Evolutionary conservation across 164 flowering plant genomes (phyloP).

Genomic region (Nelumbo lutea): DNA sequence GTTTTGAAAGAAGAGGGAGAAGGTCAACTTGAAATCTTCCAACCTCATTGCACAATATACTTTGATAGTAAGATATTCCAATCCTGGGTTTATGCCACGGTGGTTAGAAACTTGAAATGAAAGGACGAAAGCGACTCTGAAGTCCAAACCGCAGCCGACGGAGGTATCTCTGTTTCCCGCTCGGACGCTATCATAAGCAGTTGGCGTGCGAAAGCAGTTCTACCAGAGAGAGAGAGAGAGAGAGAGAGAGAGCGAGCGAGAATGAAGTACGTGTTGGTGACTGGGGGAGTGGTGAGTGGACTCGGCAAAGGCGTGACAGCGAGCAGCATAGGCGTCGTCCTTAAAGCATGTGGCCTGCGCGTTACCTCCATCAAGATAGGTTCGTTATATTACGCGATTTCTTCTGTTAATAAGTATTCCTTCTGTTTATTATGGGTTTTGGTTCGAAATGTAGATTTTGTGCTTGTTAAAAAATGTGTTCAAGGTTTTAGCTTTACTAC

Average conservation of each 20-base stretch:
- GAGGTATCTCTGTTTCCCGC: constrained; percentile 21
- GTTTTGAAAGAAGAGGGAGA: too few relatives aligned
- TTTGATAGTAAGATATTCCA: too few relatives aligned
- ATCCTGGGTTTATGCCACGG: too few relatives aligned
- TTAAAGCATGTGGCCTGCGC: constrained; percentile 90
- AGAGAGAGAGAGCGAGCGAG: constrained; percentile 11
- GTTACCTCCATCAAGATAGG: constrained; percentile 97
- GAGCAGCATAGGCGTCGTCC: constrained; percentile 91
- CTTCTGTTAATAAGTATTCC: neutral
- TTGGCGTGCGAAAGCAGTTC: neutral
- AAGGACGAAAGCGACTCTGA: neutral
- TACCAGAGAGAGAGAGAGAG: constrained; percentile 4
- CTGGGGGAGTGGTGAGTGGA: constrained; percentile 97
- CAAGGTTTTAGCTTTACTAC: too few relatives aligned
- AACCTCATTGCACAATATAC: too few relatives aligned
- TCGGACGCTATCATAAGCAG: constrained; percentile 33
- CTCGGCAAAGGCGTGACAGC: constrained; percentile 98
- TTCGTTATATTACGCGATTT: constrained; percentile 13
- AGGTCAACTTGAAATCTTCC: too few relatives aligned
- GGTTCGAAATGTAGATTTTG: neutral
- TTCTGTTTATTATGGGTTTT: neutral
- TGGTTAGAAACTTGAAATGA: neutral
- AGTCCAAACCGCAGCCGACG: neutral
- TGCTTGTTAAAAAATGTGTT: neutral
- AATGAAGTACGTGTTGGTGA: constrained; percentile 94